phyloP scores from a whole-genome alignment of 2,329 filamentous ascomycete genomes.

The Xylariaceae sp. region DNA sequence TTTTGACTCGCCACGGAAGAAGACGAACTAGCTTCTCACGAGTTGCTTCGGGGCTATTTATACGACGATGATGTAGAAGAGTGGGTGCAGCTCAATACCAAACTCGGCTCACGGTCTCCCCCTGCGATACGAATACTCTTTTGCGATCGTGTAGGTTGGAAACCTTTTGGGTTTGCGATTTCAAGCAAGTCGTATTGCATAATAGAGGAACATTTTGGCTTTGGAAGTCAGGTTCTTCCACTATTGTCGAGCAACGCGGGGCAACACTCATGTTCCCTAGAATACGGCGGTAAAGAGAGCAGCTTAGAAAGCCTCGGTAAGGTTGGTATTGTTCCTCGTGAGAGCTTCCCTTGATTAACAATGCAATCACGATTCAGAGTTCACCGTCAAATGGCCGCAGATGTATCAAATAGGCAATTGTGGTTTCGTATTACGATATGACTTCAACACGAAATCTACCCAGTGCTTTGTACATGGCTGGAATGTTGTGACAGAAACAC shows the following conservation, averaged over 20 bases:
- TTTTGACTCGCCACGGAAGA: not conserved
- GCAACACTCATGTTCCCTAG: not conserved
- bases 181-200: not conserved
- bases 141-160: not conserved
- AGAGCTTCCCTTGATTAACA: not conserved
- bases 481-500: not conserved
- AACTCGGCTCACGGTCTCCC: not conserved
- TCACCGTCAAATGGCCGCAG: constrained; percentile 1
- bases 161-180: not conserved
- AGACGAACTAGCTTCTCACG: not conserved
- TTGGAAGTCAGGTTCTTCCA: not conserved
- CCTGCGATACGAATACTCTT: not conserved
- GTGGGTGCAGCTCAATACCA: not conserved
- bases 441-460: not conserved
- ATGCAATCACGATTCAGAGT: not conserved
- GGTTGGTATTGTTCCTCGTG: not conserved
- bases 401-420: not conserved
- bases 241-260: not conserved
- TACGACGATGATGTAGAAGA: not conserved
- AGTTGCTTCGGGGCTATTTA: not conserved
- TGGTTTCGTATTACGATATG: not conserved
- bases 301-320: not conserved
- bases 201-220: not conserved
- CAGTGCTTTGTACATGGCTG: not conserved
- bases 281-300: not conserved